Conservation (phyloP, 805 yeast genomes). For the Ogataea philodendri region DNA sequence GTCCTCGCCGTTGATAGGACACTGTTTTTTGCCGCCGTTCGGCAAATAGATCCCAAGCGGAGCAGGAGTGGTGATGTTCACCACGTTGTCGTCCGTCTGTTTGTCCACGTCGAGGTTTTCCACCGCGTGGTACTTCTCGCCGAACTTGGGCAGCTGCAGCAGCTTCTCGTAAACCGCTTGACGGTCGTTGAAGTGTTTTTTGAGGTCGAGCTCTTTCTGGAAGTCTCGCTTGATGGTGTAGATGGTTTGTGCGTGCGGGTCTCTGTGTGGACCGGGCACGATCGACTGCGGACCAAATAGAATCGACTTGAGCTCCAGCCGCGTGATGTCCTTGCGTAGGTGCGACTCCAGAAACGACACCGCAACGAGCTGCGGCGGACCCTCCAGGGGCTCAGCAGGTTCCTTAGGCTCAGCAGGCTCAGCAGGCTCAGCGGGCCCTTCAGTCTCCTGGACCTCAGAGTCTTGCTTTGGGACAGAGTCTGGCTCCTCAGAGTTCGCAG, state of each 20-base stretch:
- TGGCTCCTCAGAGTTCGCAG: neutral
- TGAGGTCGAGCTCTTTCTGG: constrained; percentile 27
- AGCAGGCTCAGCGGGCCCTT: constrained; percentile 1
- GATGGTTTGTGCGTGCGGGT: constrained; percentile 49
- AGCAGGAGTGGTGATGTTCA: constrained; percentile 61
- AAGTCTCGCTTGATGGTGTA: constrained; percentile 29
- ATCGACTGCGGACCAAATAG: constrained; percentile 64
- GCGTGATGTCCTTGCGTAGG: constrained; percentile 35
- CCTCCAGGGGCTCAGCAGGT: constrained; percentile 39
- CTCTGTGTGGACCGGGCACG: constrained; percentile 50
- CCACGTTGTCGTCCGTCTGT: constrained; percentile 44
- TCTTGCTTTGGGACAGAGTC: no score
- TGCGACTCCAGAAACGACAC: constrained; percentile 54
- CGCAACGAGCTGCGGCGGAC: constrained; percentile 64
- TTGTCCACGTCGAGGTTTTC: constrained; percentile 44
- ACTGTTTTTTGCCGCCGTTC: constrained; percentile 61
- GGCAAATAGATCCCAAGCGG: constrained; percentile 73
- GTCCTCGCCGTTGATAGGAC: constrained; percentile 74
- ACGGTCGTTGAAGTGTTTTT: constrained; percentile 26
- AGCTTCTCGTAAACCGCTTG: constrained; percentile 40
- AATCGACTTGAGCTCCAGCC: constrained; percentile 34
- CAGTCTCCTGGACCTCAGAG: no score
- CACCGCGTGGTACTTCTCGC: constrained; percentile 45
- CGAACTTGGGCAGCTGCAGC: constrained; percentile 58
- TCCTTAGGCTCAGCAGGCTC: constrained; percentile 1